These are phyloP conservation scores for Lotus japonicus DNA, from an alignment of 306 rosid species.

Conservation along the genomic window DNA sequence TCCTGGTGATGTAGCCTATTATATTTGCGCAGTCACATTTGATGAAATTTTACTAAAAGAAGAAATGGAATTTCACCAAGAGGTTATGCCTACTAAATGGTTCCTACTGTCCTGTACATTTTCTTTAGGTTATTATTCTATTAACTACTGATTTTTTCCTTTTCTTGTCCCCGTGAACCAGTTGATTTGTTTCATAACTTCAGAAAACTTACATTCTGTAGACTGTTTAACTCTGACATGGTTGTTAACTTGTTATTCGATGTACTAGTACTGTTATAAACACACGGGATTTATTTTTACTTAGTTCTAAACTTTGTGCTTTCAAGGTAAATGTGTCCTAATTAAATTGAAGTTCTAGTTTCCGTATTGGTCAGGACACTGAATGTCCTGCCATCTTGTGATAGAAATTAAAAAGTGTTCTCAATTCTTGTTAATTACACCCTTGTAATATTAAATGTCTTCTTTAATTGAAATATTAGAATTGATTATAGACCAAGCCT, in stretches of 20 bases:
- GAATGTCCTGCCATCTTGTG: background rate
- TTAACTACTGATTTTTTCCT: conserved; percentile 1
- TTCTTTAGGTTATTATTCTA: conserved; percentile 22
- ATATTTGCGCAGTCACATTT: conserved; percentile 22
- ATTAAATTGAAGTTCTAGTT: background rate
- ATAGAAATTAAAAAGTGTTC: background rate
- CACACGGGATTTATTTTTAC: background rate
- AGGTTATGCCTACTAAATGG: conserved; percentile 30
- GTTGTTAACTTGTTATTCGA: background rate
- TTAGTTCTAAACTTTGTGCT: background rate
- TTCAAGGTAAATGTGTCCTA: background rate
- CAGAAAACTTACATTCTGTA: background rate
- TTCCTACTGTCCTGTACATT: conserved; percentile 17
- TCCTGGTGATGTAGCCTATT: conserved; percentile 20
- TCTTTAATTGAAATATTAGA: background rate
- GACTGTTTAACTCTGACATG: background rate
- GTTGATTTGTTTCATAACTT: conserved; percentile 14
- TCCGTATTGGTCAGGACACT: background rate
- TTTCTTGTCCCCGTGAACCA: background rate
- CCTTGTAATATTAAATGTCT: background rate
- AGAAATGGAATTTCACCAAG: conserved; percentile 25
- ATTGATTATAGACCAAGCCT: background rate
- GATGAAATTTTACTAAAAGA: conserved; percentile 23
- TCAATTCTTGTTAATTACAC: background rate
- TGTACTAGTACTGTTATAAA: background rate